Conservation (phyloP, 164 flowering plant species). For the Vitis riparia region DNA sequence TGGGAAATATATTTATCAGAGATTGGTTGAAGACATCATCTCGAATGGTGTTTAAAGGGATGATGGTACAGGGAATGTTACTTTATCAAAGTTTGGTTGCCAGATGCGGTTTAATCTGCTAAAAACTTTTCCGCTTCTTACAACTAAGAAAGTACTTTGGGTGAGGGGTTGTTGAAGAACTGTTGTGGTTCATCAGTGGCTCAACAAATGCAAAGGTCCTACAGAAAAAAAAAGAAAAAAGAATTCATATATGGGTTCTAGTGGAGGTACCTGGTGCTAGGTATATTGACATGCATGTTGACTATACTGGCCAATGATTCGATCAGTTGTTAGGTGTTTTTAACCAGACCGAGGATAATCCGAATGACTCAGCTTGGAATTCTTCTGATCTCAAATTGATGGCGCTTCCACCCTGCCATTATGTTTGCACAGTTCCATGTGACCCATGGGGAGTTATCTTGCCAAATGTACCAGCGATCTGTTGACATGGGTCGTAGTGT, state of each 20-base stretch:
- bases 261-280: conserved; percentile 97
- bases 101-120: conserved; percentile 97
- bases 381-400: conserved; percentile 86
- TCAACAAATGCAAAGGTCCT: conserved; percentile 90
- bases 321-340: conserved; percentile 91
- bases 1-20: conserved; percentile 70
- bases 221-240: too few relatives aligned
- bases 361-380: conserved; percentile 96
- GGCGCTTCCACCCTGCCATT: conserved; percentile 97
- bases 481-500: conserved; percentile 98
- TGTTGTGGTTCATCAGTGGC: conserved; percentile 96
- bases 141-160: conserved; percentile 95
- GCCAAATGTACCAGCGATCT: conserved; percentile 97
- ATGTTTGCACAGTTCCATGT: conserved; percentile 98
- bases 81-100: conserved; percentile 93
- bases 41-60: conserved; percentile 60
- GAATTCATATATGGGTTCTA: conserved; percentile 75
- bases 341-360: conserved; percentile 74
- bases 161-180: conserved; percentile 98
- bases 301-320: conserved; percentile 89
- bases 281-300: conserved; percentile 94
- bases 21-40: conserved; percentile 77
- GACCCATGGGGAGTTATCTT: conserved; percentile 83
- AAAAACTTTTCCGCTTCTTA: conserved; percentile 83
- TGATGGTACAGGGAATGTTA: conserved; percentile 95